Evolutionary conservation across 495 filamentous ascomycete genomes (phyloP), one percentile per base, ranked within the genome.

Genomic region (Zalerion maritima): DNA sequence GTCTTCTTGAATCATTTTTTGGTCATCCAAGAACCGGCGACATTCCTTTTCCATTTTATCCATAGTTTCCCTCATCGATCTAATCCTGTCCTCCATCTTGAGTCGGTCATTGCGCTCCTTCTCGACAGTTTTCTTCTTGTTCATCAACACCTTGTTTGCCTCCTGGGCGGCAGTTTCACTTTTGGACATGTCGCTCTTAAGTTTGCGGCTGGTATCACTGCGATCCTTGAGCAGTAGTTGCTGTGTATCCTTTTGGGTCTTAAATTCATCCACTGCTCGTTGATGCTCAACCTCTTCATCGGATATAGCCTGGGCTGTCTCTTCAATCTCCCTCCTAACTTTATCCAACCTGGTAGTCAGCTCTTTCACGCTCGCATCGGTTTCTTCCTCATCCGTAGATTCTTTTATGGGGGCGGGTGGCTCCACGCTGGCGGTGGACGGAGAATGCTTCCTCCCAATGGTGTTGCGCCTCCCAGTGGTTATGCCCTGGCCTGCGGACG

Each of bases 131-230:
- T 49, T 40, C 44, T 45, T 50, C 47, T 79, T 85, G 26, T 82
- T 74, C 51, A 71, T 75, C 38, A 86, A 62, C 31, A 60, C 49
- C 56, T 82, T 84, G 41, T 78, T 81, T 42, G 74, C 72, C 30
- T 76, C 76, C 45, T 93, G 78, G 6, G 85, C 82, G n/a, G 71
- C 66, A 18, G 82, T 74, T 42, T 94, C 85, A 14, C 89, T 62
- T 17, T 69, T 68, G 26, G 78, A 71, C 18, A 87, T 78, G 40
- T 94, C 78, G 32, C 75, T 78, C 43, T 75, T 80, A 17, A 94
- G 49, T 43, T 79, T 77, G 25, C 77, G 71, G n/a, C 75, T 86
- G 16, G 69, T 72, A 35, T 91, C 81, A 35, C 92, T 83, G 48
- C 81, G 85, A 39, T 92, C 82, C 46, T 76, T 84, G 21, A 84